Conservation (phyloP, 2,329 filamentous ascomycete genomes). For the Penicillium brevicompactum region DNA sequence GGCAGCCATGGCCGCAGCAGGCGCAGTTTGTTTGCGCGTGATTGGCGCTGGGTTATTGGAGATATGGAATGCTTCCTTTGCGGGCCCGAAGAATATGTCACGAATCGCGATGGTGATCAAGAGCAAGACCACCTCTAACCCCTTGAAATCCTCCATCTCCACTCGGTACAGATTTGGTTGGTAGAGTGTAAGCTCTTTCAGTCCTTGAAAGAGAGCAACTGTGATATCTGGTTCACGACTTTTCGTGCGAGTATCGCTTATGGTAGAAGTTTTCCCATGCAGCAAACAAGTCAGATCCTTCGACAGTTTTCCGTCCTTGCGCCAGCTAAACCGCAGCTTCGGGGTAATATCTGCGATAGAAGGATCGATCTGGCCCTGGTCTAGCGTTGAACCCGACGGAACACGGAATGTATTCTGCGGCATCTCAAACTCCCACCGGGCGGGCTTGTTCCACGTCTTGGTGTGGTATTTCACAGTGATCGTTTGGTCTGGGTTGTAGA, state of each 20-base stretch:
- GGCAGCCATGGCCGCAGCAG: background rate
- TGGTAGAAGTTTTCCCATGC: constrained; percentile 71
- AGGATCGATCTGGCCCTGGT: constrained; percentile 69
- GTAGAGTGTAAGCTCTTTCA: constrained; percentile 82
- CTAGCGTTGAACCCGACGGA: constrained; percentile 76
- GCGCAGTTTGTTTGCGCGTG: background rate
- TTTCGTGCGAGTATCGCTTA: constrained; percentile 66
- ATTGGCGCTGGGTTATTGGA: constrained; percentile 2
- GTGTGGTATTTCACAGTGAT: constrained; percentile 68
- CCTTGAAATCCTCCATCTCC: constrained; percentile 92
- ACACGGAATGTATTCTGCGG: constrained; percentile 80
- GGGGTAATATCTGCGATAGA: constrained; percentile 61
- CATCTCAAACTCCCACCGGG: constrained; percentile 90
- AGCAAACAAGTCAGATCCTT: constrained; percentile 89
- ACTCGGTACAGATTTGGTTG: constrained; percentile 89
- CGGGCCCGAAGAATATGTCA: constrained; percentile 64
- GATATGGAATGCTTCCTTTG: constrained; percentile 78
- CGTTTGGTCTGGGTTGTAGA: constrained; percentile 92
- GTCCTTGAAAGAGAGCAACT: constrained; percentile 78
- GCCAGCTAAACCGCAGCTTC: constrained; percentile 84
- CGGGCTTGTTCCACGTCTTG: constrained; percentile 76
- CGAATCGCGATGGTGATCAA: constrained; percentile 62
- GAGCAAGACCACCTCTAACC: constrained; percentile 78
- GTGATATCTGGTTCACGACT: constrained; percentile 94
- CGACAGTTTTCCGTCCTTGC: constrained; percentile 79